Evolutionary conservation across 2,329 filamentous ascomycete species (phyloP).

Genomic region (Trichoderma gracile): DNA sequence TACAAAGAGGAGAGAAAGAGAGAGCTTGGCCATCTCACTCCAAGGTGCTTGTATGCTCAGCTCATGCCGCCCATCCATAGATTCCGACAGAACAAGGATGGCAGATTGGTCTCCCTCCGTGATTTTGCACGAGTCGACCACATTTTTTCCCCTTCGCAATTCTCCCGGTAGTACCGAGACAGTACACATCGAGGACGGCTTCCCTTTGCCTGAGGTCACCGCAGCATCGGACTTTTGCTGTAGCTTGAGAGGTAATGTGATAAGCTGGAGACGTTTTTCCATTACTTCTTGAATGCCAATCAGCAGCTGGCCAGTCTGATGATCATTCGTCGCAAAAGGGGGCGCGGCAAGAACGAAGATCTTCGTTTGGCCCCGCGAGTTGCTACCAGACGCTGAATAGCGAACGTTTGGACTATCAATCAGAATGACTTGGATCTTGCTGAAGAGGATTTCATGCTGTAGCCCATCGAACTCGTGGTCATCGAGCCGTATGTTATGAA

Average conservation of each 20-base stretch:
- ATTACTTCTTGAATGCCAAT: slow-evolving; percentile 70
- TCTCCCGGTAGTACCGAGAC: slow-evolving; percentile 46
- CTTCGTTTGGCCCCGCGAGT: slow-evolving; percentile 56
- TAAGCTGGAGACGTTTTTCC: slow-evolving; percentile 66
- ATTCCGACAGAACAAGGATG: slow-evolving; percentile 69
- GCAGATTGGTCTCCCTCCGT: slow-evolving; percentile 66
- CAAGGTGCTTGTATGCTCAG: slow-evolving; percentile 75
- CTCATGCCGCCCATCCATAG: slow-evolving; percentile 62
- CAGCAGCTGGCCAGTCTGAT: slow-evolving; percentile 56
- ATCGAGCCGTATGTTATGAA: slow-evolving; percentile 71
- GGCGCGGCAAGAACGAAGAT: slow-evolving; percentile 69
- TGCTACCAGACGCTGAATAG: slow-evolving; percentile 57
- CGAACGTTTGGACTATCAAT: slow-evolving; percentile 62
- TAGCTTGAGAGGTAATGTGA: slow-evolving; percentile 61
- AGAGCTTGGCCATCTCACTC: slow-evolving; percentile 68
- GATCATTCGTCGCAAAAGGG: slow-evolving; percentile 54
- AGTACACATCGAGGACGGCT: slow-evolving; percentile 27
- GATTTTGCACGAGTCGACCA: slow-evolving; percentile 72
- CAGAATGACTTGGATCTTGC: slow-evolving; percentile 68
- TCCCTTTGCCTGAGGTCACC: slow-evolving; percentile 31
- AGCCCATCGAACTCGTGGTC: slow-evolving; percentile 72
- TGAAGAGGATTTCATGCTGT: slow-evolving; percentile 70
- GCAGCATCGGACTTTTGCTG: slow-evolving; percentile 37
- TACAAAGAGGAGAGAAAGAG: slow-evolving; percentile 60
- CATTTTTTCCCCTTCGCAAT: slow-evolving; percentile 62